These are phyloP conservation scores for Blastomyces parvus DNA, from an alignment of 2,329 filamentous ascomycete species.

Conservation along the genomic window DNA sequence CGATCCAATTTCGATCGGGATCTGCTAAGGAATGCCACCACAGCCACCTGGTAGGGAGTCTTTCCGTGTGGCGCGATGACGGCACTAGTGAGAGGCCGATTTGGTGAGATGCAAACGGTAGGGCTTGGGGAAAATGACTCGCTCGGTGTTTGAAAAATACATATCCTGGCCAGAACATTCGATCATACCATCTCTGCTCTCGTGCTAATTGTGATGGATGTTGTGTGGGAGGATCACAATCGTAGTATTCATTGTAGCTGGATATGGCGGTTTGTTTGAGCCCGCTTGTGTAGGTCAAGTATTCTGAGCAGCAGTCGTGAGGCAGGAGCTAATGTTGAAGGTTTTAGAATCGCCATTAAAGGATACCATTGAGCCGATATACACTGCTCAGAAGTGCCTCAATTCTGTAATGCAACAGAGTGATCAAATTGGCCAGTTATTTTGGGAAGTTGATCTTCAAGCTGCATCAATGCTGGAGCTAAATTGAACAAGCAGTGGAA, in stretches of 20 bases:
- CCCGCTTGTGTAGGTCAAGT: neutral
- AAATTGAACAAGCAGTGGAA: neutral
- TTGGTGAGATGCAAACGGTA: neutral
- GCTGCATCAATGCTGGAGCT: too few species aligned
- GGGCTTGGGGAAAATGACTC: neutral
- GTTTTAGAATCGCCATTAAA: neutral
- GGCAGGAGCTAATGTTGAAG: neutral
- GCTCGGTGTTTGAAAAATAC: neutral
- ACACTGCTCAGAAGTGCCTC: neutral
- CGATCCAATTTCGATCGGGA: slow-evolving; percentile 31
- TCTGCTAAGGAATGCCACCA: slow-evolving; percentile 19
- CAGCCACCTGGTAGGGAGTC: slow-evolving; percentile 25
- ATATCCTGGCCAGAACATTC: slow-evolving; percentile 41
- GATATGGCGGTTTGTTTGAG: slow-evolving; percentile 17
- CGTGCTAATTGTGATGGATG: slow-evolving; percentile 40
- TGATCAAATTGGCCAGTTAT: neutral
- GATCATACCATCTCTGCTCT: slow-evolving; percentile 42
- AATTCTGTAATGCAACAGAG: neutral
- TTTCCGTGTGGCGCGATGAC: neutral
- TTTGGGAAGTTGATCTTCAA: neutral
- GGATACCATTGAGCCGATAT: neutral
- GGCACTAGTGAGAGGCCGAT: neutral
- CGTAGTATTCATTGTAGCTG: slow-evolving; percentile 29
- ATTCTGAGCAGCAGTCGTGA: neutral
- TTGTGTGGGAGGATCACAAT: slow-evolving; percentile 28